Conservation (phyloP, 495 filamentous ascomycete genomes). For the Zalerion maritima region DNA sequence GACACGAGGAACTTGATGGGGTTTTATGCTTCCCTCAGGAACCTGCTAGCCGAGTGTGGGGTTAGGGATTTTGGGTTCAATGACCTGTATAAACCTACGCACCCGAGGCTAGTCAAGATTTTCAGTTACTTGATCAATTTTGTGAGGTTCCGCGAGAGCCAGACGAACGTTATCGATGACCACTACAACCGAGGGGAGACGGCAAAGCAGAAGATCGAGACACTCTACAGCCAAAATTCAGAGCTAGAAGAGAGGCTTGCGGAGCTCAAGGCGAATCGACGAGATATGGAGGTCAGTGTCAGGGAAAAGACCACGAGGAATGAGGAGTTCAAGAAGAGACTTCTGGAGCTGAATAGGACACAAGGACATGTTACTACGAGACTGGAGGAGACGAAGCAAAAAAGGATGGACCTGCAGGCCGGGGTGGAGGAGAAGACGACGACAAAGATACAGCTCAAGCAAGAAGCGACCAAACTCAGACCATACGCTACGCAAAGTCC, state of each 20-base stretch:
- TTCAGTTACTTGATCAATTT: slow-evolving; percentile 98
- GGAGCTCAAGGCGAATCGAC: slow-evolving; percentile 62
- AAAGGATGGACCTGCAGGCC: slow-evolving; percentile 54
- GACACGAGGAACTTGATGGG: slow-evolving; percentile 89
- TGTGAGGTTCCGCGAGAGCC: slow-evolving; percentile 85
- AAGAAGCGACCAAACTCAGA: slow-evolving; percentile 74
- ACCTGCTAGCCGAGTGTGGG: slow-evolving; percentile 71
- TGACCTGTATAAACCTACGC: slow-evolving; percentile 78
- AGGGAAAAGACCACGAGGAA: slow-evolving; percentile 71
- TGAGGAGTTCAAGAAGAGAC: slow-evolving; percentile 63
- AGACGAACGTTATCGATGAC: slow-evolving; percentile 71
- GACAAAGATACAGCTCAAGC: slow-evolving; percentile 37
- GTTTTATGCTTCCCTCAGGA: slow-evolving; percentile 68
- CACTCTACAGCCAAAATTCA: slow-evolving; percentile 73
- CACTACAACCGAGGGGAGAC: slow-evolving; percentile 82
- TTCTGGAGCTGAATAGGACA: slow-evolving; percentile 60
- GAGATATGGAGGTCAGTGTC: slow-evolving; percentile 62
- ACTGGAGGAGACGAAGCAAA: slow-evolving; percentile 57
- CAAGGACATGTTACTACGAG: slow-evolving; percentile 68
- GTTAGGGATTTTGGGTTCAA: slow-evolving; percentile 86
- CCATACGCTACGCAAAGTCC: slow-evolving; percentile 87
- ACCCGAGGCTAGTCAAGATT: slow-evolving; percentile 74
- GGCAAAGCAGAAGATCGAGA: slow-evolving; percentile 73
- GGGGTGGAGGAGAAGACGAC: slow-evolving; percentile 71
- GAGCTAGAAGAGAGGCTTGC: slow-evolving; percentile 66